Evolutionary conservation across 2,329 filamentous ascomycete species (phyloP).

Genomic region (Colletotrichum orchidophilum): DNA sequence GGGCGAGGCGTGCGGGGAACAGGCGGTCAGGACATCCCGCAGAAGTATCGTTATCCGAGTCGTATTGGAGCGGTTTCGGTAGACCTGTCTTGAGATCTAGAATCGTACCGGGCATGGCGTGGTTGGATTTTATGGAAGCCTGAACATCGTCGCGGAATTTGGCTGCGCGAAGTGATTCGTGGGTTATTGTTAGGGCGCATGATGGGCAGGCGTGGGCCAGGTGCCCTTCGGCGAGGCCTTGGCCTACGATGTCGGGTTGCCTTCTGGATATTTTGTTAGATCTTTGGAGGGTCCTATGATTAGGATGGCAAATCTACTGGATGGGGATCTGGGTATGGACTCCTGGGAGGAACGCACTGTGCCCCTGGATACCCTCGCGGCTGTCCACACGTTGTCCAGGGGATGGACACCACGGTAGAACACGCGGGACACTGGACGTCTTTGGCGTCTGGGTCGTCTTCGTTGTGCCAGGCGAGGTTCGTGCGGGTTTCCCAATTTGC

Average conservation of each 20-base stretch:
- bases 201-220: conserved; percentile 56
- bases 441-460: conserved; percentile 56
- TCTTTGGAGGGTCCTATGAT: too few relatives aligned
- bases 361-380: conserved; percentile 44
- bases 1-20: conserved; percentile 25
- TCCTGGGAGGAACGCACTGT: background rate
- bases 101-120: conserved; percentile 69
- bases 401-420: conserved; percentile 45
- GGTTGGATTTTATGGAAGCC: conserved; percentile 49
- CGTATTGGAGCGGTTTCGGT: background rate
- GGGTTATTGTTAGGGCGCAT: conserved; percentile 58
- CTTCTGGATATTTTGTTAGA: conserved; percentile 1
- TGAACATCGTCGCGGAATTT: conserved; percentile 68
- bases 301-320: too few relatives aligned
- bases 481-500: conserved; percentile 56
- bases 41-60: background rate
- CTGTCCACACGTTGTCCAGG: conserved; percentile 63
- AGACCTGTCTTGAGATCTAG: conserved; percentile 56
- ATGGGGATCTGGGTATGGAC: background rate
- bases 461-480: conserved; percentile 63
- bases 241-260: conserved; percentile 46
- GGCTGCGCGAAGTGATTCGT: conserved; percentile 63
- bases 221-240: conserved; percentile 60
- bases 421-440: conserved; percentile 62
- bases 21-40: conserved; percentile 20